phyloP scores from a whole-genome alignment of 2,329 filamentous ascomycete genomes.

The Westerdykella aurantiaca region DNA sequence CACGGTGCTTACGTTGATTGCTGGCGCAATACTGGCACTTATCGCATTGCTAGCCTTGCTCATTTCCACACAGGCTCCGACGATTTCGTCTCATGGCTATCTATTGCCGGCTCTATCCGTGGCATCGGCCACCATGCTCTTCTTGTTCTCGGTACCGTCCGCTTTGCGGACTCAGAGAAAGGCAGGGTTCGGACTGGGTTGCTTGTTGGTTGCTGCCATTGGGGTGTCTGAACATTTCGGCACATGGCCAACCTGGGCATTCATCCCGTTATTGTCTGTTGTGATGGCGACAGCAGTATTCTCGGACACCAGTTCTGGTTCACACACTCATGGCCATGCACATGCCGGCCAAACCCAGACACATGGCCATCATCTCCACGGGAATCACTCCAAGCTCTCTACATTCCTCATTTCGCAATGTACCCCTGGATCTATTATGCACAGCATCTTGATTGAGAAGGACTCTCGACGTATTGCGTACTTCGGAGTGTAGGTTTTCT shows the following conservation, averaged over 20 bases:
- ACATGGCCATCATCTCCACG: conserved; percentile 35
- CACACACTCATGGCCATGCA: conserved; percentile 22
- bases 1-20: conserved; percentile 38
- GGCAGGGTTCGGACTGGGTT: conserved; percentile 28
- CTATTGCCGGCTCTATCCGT: conserved; percentile 39
- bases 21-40: conserved; percentile 35
- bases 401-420: conserved; percentile 64
- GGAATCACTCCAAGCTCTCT: conserved; percentile 63
- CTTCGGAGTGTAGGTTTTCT: conserved; percentile 72
- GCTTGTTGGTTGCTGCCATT: conserved; percentile 18
- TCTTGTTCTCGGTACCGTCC: conserved; percentile 40
- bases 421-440: conserved; percentile 67
- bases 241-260: conserved; percentile 10
- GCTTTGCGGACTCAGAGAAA: conserved; percentile 37
- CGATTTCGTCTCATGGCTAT: conserved; percentile 16
- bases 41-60: conserved; percentile 34
- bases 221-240: conserved; percentile 18
- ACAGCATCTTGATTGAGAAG: conserved; percentile 82
- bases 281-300: conserved; percentile 36
- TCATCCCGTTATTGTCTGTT: conserved; percentile 20
- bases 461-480: conserved; percentile 96
- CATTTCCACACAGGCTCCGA: conserved; percentile 28
- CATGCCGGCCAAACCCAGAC: conserved; percentile 29
- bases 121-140: conserved; percentile 39
- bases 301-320: conserved; percentile 35